Base-by-base conservation (phyloP, 805 yeast genomes). In the Candida sithepensis region DNA sequence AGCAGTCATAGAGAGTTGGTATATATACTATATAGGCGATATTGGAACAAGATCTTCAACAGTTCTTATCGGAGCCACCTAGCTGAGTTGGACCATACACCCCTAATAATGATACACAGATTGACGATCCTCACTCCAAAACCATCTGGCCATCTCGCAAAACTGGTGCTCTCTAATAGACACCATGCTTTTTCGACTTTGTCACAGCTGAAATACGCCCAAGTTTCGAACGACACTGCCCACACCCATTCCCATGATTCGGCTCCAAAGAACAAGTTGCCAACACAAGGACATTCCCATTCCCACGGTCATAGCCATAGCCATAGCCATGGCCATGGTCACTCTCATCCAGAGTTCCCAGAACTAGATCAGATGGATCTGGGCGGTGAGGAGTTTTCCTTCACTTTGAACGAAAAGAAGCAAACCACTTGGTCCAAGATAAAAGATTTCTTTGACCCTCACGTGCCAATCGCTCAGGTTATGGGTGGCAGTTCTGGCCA, bases 391-490 rank as follows among this genome's bases (percentile, higher is more conserved):
- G 65, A 57, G n/a, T 60, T 52, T 28, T 55, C 54, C 14, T 24
- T 59, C 26, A 45, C 50, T 10, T 48, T 60, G 49, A 60, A 60
- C 28, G 55, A 56, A 18, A 41, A 55, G 23, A 61, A 58, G 36
- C 44, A 39, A 21, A 54, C 61, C 2, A 14, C 46, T 3, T 59
- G 65, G 66, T 50, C 56, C 4, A 62, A 52, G 43, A 49, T 66
- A 28, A 64, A 64, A 33, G 66, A 63, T 40, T 66, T 67, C 42
- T 65, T 67, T 53, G 59, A 67, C 44, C 71, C 72, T 3, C 67
- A 63, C 43, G 50, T 57, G n/a, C 69, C 72, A 21, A 51, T 66
- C 18, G 49, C 60, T n/a, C 55, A 59, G 38, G 44, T 64, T 21
- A 52, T 61, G 56, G 57, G 52, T 3, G 28, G 49, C n/a, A n/a